A percentile compares a stretch with the other conserved stretches of the same genome.
Evolutionary conservation across 306 rosid genomes (phyloP).

Genomic region (Fragaria iinumae): DNA sequence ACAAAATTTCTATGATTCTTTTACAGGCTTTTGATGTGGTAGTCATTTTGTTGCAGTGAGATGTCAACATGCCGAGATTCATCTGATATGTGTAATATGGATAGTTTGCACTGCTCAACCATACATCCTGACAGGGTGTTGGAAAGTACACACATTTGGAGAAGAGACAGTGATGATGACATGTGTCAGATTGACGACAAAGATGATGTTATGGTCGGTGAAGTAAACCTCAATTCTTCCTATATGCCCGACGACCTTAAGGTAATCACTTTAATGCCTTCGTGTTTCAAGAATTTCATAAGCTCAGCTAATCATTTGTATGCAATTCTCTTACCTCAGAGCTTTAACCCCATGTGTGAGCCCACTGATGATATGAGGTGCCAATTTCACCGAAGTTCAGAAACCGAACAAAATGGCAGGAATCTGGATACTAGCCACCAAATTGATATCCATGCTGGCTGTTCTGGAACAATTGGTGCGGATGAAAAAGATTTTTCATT

Average conservation of each 20-base stretch:
- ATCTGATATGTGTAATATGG: slow-evolving; percentile 52
- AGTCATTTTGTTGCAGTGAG: slow-evolving; percentile 39
- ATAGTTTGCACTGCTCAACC: slow-evolving; percentile 52
- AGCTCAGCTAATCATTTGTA: slow-evolving; percentile 22
- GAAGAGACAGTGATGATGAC: slow-evolving; percentile 61
- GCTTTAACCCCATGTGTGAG: slow-evolving; percentile 89
- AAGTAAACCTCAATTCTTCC: slow-evolving; percentile 46
- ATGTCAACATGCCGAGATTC: slow-evolving; percentile 36
- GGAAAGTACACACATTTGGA: slow-evolving; percentile 51
- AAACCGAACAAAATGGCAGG: slow-evolving; percentile 40
- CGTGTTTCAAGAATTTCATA: slow-evolving; percentile 13
- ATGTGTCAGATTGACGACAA: slow-evolving; percentile 82
- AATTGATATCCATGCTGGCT: slow-evolving; percentile 36
- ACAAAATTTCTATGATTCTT: slow-evolving; percentile 21
- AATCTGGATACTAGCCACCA: slow-evolving; percentile 33
- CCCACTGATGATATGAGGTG: slow-evolving; percentile 80
- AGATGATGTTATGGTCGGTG: slow-evolving; percentile 44
- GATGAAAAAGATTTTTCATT: slow-evolving; percentile 60
- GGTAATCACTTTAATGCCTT: slow-evolving; percentile 42
- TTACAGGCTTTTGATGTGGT: slow-evolving; percentile 15
- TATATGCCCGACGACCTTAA: slow-evolving; percentile 47
- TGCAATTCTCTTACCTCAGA: slow-evolving; percentile 38
- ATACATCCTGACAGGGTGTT: slow-evolving; percentile 37
- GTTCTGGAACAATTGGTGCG: slow-evolving; percentile 42
- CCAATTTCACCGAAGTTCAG: slow-evolving; percentile 58